Evolutionary conservation across 2,329 filamentous ascomycete species (phyloP).

Genomic region (Gremmenia infestans): DNA sequence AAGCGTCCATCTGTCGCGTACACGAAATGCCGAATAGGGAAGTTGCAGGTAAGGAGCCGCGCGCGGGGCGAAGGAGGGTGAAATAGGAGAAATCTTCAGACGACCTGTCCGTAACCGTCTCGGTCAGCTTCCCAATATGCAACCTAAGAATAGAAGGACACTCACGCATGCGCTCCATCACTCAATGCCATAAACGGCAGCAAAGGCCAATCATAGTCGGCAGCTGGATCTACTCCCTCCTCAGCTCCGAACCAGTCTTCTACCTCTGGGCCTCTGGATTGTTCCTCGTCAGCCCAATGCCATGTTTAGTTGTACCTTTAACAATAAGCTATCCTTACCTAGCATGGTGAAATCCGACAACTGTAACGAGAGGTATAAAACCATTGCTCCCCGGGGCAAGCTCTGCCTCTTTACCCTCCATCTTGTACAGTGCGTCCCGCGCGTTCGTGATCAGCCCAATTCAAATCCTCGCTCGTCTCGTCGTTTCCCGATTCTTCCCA

Average conservation of each 20-base stretch:
- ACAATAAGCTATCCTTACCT: constrained; percentile 34
- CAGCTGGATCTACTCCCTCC: constrained; percentile 71
- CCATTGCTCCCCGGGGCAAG: constrained; percentile 28
- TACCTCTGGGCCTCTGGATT: constrained; percentile 72
- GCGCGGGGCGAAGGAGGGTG: constrained; percentile 68
- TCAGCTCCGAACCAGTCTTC: constrained; percentile 82
- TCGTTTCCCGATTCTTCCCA: neutral
- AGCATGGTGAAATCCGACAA: constrained; percentile 82
- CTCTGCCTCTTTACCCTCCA: constrained; percentile 17
- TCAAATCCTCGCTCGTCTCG: neutral
- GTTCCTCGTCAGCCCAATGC: constrained; percentile 11
- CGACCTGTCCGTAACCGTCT: constrained; percentile 46
- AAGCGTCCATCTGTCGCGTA: constrained; percentile 83
- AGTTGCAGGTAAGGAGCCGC: constrained; percentile 53
- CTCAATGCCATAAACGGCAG: constrained; percentile 96
- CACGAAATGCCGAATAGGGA: constrained; percentile 96
- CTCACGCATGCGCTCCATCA: constrained; percentile 90
- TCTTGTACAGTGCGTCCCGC: constrained; percentile 3
- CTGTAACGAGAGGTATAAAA: constrained; percentile 67
- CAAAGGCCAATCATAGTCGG: constrained; percentile 82
- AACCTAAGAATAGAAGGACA: neutral
- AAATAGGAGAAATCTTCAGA: constrained; percentile 99
- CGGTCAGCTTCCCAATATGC: constrained; percentile 1
- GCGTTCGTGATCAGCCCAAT: neutral
- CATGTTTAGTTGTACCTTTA: neutral